Evolutionary conservation across 2,329 filamentous ascomycete species (phyloP), one percentile per base, ranked within the genome.

Genomic region (Lachnellula arida): DNA sequence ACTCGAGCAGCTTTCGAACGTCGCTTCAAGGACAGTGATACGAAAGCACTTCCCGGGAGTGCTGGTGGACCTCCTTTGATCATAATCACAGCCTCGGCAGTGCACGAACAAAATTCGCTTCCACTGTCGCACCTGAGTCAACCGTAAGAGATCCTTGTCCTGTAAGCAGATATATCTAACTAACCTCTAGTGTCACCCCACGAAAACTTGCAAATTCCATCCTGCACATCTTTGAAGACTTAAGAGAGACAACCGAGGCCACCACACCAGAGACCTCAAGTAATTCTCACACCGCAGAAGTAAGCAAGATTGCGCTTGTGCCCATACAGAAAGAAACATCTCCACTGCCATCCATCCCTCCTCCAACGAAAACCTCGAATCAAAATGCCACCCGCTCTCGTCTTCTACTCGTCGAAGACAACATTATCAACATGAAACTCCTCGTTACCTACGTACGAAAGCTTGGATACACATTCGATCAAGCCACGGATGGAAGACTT

Each of bases 401-500:
- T 25, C 64, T 74, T 46, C 63, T 74, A 3, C 66, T 70, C 5
- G 73, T 75, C 3, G 73, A 76, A 55, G 73, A 74, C 55, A 75
- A 75, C 53, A 65, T 62, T 2, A 66, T 74, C 49, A 74, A 75
- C 48, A 60, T 75, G 22, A 68, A 73, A 52, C 67, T 76, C 2
- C 67, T 76, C 3, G 60, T 63, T 1, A 60, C 65, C 4, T 68
- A 64, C 23, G 60, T 75, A n/a, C 60, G 65, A 14, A 75, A 72
- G 58, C 65, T 72, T 5, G 71, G 73, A 7, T 68, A 71, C 25
- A 70, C 67, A 8, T 69, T 72, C 23, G 64, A 67, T 22, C 74
- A 72, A 1, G 78, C 77, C 2, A 61, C 59, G 5, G 72, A 80
- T 57, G 78, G 78, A 7, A 65, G 73, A 6, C 72, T 79, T 64